Percentiles rank a stretch among this genome's conserved stretches.
Evolutionary conservation across 108 stramenopile genomes (phyloP).

Genomic region (Skeletonema tropicum): DNA sequence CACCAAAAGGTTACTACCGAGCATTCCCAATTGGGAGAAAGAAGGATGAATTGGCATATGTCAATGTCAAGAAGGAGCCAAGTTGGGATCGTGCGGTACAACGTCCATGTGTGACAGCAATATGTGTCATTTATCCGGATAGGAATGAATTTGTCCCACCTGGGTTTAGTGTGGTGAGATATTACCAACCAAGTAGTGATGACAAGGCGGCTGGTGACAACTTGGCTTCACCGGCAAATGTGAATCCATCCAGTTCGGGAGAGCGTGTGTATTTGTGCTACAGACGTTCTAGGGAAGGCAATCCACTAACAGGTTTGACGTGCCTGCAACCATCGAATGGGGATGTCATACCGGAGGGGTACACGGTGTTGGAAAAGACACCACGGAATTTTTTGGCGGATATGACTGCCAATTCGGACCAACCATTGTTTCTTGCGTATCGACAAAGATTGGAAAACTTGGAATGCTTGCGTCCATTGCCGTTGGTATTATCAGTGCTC

Average conservation of each 20-base stretch:
- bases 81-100: conserved; percentile 91
- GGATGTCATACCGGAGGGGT: conserved; percentile 82
- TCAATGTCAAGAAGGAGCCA: conserved; percentile 85
- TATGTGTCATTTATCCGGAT: conserved; percentile 83
- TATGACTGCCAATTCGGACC: conserved; percentile 40
- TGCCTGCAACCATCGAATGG: conserved; percentile 66
- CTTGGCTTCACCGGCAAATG: conserved; percentile 38
- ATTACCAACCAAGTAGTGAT: conserved; percentile 25
- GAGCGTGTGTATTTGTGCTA: conserved; percentile 83
- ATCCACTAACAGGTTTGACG: conserved; percentile 81
- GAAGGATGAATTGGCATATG: conserved; percentile 42
- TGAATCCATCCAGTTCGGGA: conserved; percentile 57
- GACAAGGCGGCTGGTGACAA: conserved; percentile 6
- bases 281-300: conserved; percentile 87
- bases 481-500: conserved; percentile 70
- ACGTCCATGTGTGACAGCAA: conserved; percentile 82
- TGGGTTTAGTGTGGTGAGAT: conserved; percentile 80
- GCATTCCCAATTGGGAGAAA: conserved; percentile 48
- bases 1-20: conserved; percentile 80
- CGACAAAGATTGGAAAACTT: conserved; percentile 84
- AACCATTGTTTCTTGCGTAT: conserved; percentile 75
- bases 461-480: conserved; percentile 79
- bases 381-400: conserved; percentile 80
- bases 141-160: conserved; percentile 88
- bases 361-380: conserved; percentile 81